Evolutionary conservation across 2,329 filamentous ascomycete species (phyloP).

Genomic region (Phialophora chinensis): DNA sequence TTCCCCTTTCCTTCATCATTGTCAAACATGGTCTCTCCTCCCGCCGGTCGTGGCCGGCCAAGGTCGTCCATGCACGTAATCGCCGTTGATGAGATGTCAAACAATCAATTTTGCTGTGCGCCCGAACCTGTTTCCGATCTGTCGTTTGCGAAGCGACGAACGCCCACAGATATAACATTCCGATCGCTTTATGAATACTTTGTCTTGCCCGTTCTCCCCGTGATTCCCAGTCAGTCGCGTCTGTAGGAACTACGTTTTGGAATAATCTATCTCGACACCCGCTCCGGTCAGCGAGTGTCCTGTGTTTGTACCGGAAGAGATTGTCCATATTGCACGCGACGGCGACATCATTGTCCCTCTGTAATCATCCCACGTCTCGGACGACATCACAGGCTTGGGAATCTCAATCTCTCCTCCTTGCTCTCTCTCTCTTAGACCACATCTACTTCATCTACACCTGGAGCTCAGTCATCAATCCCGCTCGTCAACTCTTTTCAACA

Average conservation of each 20-base stretch:
- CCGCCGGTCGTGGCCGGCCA: conserved; percentile 19
- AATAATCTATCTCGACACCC: conserved; percentile 11
- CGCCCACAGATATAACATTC: neutral
- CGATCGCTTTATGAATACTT: conserved; percentile 21
- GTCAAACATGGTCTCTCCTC: conserved; percentile 22
- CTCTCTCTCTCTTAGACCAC: neutral
- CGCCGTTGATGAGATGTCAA: conserved; percentile 20
- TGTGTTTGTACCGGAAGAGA: conserved; percentile 6
- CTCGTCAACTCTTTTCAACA: neutral
- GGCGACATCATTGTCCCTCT: neutral
- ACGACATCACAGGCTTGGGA: neutral
- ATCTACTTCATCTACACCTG: neutral
- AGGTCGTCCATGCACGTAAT: conserved; percentile 21
- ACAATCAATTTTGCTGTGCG: conserved; percentile 22
- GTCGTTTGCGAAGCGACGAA: conserved; percentile 7
- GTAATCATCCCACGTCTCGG: neutral
- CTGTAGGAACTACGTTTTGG: neutral
- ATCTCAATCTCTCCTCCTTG: neutral
- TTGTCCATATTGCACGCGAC: neutral
- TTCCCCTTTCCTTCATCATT: conserved; percentile 14
- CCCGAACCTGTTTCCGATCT: conserved; percentile 5
- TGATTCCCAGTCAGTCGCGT: conserved; percentile 1
- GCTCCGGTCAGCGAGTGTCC: conserved; percentile 19
- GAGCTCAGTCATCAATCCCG: neutral
- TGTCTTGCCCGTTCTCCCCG: conserved; percentile 4